Evolutionary conservation across 768 basidiomycete genomes (phyloP), one percentile per base, ranked within the genome.

Genomic region (Pisolithus sp.): DNA sequence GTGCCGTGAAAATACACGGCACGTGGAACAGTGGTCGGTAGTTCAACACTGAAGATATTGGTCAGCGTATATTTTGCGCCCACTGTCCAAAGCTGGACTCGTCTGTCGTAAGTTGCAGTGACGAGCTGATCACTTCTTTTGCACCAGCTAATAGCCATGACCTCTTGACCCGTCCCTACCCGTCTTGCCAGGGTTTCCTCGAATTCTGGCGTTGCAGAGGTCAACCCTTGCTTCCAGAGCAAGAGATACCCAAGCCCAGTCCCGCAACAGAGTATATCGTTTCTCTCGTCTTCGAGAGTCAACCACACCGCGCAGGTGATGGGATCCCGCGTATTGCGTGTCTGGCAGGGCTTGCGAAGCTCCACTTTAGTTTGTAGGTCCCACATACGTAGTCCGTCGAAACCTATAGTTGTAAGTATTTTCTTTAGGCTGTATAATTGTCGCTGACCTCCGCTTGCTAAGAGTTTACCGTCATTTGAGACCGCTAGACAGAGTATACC

Each of bases 261-360:
- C 9, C 54, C 41, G 8, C 24, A 40, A 9, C 54, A 55, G 8
- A 55, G 42, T 13, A 37, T 49, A 10, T 55, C 42, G 1, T 41
- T 18, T 20, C 9, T 5, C 7, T 44, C 24, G n/a, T 50, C 41
- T n/a, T 53, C 42, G 7, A 15, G 18, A 17, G 46, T 39, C 3
- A 55, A 28, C 54, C 54, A 55, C 21, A 21, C 18, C 9, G 39
- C 10, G 10, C 47, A 52, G n/a, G 54, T 55, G 17, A 55, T 30
- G 15, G 47, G 54, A 39, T 55, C 48, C 2, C 24, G 7, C 20
- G 51, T 34, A 37, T 49, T 52, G 7, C 30, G 17, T n/a, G 34
- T 53, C 28, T 46, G 40, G 15, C 24, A 36, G 20, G 30, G 45
- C 36, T 48, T 54, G 21, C 24, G 15, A 3, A 12, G 46, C 8